Evolutionary conservation across 1,284 basidiomycete genomes (phyloP), one percentile per base, ranked within the genome.

Genomic region (Hypsizygus ulmarius): DNA sequence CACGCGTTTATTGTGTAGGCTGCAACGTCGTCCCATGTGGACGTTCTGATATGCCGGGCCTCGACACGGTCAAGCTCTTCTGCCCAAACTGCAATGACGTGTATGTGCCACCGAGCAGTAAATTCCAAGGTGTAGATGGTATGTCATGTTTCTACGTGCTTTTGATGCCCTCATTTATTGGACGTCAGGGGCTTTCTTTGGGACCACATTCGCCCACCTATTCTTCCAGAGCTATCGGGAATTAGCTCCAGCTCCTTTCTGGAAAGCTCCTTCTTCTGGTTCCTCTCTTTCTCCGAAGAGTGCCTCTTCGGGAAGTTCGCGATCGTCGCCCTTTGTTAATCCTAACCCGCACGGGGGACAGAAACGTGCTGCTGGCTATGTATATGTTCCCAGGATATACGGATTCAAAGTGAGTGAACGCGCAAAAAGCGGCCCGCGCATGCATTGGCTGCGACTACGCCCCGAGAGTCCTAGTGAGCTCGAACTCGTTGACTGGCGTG

Each of bases 31-130:
- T 99, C 7, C 97, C 97, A 0, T 97, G 94, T 63, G 97, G 97
- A 42, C 81, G 96, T 48, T 93, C 93, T 29, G 97, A 99, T 72
- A 78, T 97, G 54, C 96, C 97, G 11, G 96, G 96, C n/a, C 77
- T 96, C 43, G 97, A 99, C 66, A 99, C 95, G 0, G 97, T 99
- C 63, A 99, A 99, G 70, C 80, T 99, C 42, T 99, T 90, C 70
- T 99, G 97, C 68, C 93, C 97, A 7, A 98, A 97, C 67, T 99
- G 97, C 69, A 90, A 96, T 58, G 97, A 99, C 65, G 92, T 97
- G 58, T 99, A 97, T 69, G 81, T 85, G 1, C 97, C 97, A 2
- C 95, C 96, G 3, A 95, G 91, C 69, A 94, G 90, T 66, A 84
- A 95, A 49, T 99, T 94, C 68, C 90, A 94, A 64, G 90, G 92